phyloP scores from a whole-genome alignment of 345 rosid species.

The Pistacia atlantica region DNA sequence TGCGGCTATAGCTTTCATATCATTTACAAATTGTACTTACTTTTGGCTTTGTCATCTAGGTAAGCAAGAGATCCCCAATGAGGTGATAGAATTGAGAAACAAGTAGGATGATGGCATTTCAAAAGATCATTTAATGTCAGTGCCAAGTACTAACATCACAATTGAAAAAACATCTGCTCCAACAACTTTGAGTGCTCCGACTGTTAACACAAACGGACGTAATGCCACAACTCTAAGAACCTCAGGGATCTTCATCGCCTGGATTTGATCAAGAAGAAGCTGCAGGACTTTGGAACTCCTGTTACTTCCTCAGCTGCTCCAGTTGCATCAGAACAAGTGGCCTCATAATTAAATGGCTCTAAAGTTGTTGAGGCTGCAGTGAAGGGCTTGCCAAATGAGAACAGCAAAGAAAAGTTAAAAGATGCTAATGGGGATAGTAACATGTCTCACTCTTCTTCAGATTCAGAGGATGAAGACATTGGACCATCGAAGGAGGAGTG shows the following conservation, averaged over 20 bases:
- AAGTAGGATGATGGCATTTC: conserved; percentile 32
- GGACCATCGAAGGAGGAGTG: conserved; percentile 91
- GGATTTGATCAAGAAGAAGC: conserved; percentile 88
- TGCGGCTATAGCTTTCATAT: not conserved
- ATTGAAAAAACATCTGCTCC: conserved; percentile 60
- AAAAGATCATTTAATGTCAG: conserved; percentile 46
- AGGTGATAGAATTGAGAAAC: conserved; percentile 73
- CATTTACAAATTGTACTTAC: not conserved
- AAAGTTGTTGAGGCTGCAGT: conserved; percentile 54
- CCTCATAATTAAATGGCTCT: conserved; percentile 67
- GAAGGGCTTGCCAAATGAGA: conserved; percentile 65
- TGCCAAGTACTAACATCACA: conserved; percentile 37
- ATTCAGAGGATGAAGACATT: conserved; percentile 86
- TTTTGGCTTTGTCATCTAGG: conserved; percentile 10
- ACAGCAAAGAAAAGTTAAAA: conserved; percentile 62
- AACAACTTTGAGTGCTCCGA: conserved; percentile 71
- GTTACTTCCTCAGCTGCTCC: conserved; percentile 44
- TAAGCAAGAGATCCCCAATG: conserved; percentile 89
- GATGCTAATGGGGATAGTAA: conserved; percentile 70
- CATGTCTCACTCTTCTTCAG: conserved; percentile 83
- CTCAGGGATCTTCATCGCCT: no score
- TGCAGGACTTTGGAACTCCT: conserved; percentile 81
- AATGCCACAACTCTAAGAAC: conserved; percentile 68
- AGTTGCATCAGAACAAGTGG: conserved; percentile 39
- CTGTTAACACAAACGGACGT: conserved; percentile 80